Conservation (phyloP, 441 rosid species). For the Pelargonium cotyledonis region DNA sequence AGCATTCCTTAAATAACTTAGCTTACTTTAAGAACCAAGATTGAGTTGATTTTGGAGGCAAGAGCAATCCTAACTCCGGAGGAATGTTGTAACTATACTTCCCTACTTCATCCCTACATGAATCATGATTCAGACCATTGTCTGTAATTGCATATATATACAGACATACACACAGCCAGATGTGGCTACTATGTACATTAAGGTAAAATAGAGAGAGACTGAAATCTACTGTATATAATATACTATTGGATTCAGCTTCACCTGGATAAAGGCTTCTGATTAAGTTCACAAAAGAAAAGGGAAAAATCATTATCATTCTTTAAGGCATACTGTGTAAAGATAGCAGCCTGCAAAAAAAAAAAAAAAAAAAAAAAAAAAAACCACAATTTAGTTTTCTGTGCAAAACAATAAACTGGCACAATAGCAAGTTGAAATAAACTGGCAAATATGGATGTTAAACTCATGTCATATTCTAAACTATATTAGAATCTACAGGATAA, state of each 20-base stretch:
- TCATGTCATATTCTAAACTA: background rate
- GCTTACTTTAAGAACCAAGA: slow-evolving; percentile 83
- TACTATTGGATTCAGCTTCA: slow-evolving; percentile 26
- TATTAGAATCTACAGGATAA: background rate
- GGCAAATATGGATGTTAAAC: background rate
- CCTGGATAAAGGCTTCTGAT: slow-evolving; percentile 68
- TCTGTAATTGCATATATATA: background rate
- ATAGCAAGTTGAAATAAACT: background rate
- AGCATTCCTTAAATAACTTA: slow-evolving; percentile 12
- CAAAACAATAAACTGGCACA: slow-evolving; percentile 5
- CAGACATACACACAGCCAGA: background rate
- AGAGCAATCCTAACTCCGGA: slow-evolving; percentile 65
- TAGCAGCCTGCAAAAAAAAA: slow-evolving; percentile 49
- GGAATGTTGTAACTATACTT: slow-evolving; percentile 42
- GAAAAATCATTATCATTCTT: slow-evolving; percentile 67
- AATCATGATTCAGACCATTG: slow-evolving; percentile 6
- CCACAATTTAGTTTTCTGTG: slow-evolving; percentile 17
- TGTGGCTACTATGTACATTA: slow-evolving; percentile 19
- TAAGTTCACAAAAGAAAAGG: slow-evolving; percentile 47
- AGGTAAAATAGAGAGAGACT: slow-evolving; percentile 11
- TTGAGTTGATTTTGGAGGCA: slow-evolving; percentile 56
- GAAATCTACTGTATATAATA: background rate
- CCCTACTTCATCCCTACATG: slow-evolving; percentile 57
- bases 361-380: slow-evolving; percentile 7
- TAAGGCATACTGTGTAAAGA: slow-evolving; percentile 66